Evolutionary conservation across 176 grass and related monocot genomes (phyloP).

Genomic region (Aegilops bicornis): DNA sequence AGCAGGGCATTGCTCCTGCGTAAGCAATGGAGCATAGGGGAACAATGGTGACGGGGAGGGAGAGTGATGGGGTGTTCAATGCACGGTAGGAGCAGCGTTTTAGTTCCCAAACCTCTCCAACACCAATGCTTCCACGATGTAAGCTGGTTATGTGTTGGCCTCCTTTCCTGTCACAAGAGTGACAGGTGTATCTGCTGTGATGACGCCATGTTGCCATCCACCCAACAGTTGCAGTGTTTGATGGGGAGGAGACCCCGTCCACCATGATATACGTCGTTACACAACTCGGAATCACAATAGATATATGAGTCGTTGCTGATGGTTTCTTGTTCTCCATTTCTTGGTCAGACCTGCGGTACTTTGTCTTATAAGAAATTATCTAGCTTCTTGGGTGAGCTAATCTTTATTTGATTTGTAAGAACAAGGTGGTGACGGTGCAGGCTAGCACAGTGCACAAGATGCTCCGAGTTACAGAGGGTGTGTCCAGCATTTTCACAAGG

Average conservation of each 20-base stretch:
- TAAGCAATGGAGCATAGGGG: too few species aligned
- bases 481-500: neutral
- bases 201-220: neutral
- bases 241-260: neutral
- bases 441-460: neutral
- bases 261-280: neutral
- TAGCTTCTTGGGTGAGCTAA: neutral
- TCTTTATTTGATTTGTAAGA: conserved; percentile 1
- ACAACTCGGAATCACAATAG: neutral
- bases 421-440: neutral
- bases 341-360: neutral
- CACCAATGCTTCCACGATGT: neutral
- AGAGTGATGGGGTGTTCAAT: too few species aligned
- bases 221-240: neutral
- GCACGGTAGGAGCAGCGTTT: neutral
- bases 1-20: too few species aligned
- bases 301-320: neutral
- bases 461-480: neutral
- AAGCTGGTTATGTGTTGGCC: neutral
- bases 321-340: neutral
- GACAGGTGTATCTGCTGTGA: neutral
- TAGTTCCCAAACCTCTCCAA: neutral
- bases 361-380: conserved; percentile 1
- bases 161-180: neutral
- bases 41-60: too few species aligned